Evolutionary conservation across 352 stramenopile genomes (phyloP), one percentile per base, ranked within the genome.

Genomic region (Pythium insidiosum): DNA sequence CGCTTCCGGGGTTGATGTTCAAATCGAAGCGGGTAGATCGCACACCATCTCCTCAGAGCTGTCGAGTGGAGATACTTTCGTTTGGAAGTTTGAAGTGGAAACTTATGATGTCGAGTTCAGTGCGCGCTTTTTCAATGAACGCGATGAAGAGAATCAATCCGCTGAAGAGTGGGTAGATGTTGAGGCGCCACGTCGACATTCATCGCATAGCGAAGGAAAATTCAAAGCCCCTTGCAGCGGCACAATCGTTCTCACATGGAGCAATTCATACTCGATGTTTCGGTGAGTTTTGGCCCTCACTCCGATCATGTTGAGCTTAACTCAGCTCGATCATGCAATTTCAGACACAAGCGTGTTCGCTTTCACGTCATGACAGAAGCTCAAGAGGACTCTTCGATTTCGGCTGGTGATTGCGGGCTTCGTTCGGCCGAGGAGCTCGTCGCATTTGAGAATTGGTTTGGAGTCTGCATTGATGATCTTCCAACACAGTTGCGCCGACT

Each of bases 371-470:
- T 36, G 12, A 39, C 57, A 10, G 36, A 46, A n/a, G 22, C 37
- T 22, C 4, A 35, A 53, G 13, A 41, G 33, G 21, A 24, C 58
- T 56, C n/a, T 30, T 35, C 29, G 26, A 49, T 19, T 4, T 19
- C 39, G 12, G 25, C 43, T 5, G 56, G 60, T 6, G 43, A 59
- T n/a, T 61, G 59, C 51, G 58, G 66, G 0, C 58, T 78, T 31
- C 54, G 45, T 9, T 57, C 47, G 11, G 71, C 56, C 18, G 61
- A 84, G 37, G 47, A 81, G 19, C 41, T 64, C 13, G 63, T 76
- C 44, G 52, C 55, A 16, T 86, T 86, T 16, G 39, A 80, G 42
- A 45, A 82, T 29, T 86, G 73, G 73, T 86, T 86, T 44, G 66
- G 66, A 4, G 41, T 73, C 9, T 31, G 31, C 1, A 78, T 84